phyloP scores from a whole-genome alignment of 1,139 yeast species.

The Cylindricascospora bacillispora region DNA sequence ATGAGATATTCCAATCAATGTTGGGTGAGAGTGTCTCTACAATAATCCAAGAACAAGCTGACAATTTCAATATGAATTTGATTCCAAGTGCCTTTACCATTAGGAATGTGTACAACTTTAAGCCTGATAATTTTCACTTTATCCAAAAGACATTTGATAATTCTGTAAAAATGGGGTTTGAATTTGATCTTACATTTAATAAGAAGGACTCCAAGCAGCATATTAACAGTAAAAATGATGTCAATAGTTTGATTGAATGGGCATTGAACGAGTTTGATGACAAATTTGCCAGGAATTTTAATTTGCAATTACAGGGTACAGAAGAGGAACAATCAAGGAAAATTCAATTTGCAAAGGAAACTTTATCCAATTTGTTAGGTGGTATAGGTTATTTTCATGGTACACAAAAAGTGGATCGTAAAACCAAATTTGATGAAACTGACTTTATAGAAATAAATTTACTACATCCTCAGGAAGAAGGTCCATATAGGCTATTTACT shows the following conservation, averaged over 20 bases:
- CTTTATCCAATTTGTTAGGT: constrained; percentile 73
- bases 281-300: constrained; percentile 45
- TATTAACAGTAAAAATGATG: constrained; percentile 30
- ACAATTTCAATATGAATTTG: constrained; percentile 27
- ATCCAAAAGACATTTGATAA: constrained; percentile 53
- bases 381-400: constrained; percentile 88
- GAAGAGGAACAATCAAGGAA: constrained; percentile 28
- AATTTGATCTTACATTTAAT: constrained; percentile 58
- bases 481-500: constrained; percentile 62
- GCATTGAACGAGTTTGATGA: constrained; percentile 34
- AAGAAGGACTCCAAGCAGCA: constrained; percentile 33
- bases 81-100: constrained; percentile 34
- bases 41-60: constrained; percentile 31
- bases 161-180: constrained; percentile 43
- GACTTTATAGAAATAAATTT: constrained; percentile 44
- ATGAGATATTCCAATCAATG: constrained; percentile 59
- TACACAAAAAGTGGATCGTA: constrained; percentile 71
- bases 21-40: constrained; percentile 52
- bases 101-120: constrained; percentile 46
- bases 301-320: constrained; percentile 29
- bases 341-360: constrained; percentile 55
- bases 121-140: constrained; percentile 61
- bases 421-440: constrained; percentile 53
- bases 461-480: constrained; percentile 40
- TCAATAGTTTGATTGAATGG: constrained; percentile 30